These are phyloP conservation scores for Aspergillus nomiae DNA, from an alignment of 2,329 filamentous ascomycete genomes.

Conservation along the genomic window DNA sequence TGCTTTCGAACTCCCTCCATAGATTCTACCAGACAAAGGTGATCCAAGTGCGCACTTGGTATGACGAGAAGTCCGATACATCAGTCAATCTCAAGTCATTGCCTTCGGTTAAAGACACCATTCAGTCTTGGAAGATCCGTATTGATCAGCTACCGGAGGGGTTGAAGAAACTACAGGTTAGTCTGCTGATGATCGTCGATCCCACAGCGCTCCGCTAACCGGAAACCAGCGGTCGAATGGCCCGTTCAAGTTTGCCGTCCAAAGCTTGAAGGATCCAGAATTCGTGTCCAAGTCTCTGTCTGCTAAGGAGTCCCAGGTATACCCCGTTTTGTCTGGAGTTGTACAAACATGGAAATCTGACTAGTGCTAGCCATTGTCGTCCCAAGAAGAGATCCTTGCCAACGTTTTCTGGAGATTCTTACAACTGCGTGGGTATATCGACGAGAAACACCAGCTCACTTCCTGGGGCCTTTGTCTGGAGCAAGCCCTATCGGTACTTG, in stretches of 20 bases:
- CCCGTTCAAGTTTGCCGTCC: conserved; percentile 51
- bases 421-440: conserved; percentile 82
- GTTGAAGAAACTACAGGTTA: conserved; percentile 35
- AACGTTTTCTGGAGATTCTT: conserved; percentile 88
- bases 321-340: background rate
- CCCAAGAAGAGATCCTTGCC: conserved; percentile 71
- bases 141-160: conserved; percentile 52
- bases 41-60: conserved; percentile 81
- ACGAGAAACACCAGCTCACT: conserved; percentile 76
- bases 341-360: conserved; percentile 7
- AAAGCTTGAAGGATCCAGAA: conserved; percentile 67
- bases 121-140: conserved; percentile 73
- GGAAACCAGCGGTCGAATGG: conserved; percentile 27
- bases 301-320: conserved; percentile 52
- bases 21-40: conserved; percentile 80
- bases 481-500: conserved; percentile 65
- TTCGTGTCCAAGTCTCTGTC: conserved; percentile 71
- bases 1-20: conserved; percentile 78
- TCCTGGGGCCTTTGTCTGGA: conserved; percentile 80
- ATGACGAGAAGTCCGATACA: conserved; percentile 66
- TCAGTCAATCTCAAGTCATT: conserved; percentile 66
- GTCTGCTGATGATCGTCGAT: conserved; percentile 6
- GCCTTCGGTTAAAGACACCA: conserved; percentile 55
- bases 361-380: conserved; percentile 49
- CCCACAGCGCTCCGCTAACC: conserved; percentile 4